These are phyloP conservation scores for Microcyclospora pomicola DNA, from an alignment of 2,329 filamentous ascomycete genomes.

Conservation along the genomic window DNA sequence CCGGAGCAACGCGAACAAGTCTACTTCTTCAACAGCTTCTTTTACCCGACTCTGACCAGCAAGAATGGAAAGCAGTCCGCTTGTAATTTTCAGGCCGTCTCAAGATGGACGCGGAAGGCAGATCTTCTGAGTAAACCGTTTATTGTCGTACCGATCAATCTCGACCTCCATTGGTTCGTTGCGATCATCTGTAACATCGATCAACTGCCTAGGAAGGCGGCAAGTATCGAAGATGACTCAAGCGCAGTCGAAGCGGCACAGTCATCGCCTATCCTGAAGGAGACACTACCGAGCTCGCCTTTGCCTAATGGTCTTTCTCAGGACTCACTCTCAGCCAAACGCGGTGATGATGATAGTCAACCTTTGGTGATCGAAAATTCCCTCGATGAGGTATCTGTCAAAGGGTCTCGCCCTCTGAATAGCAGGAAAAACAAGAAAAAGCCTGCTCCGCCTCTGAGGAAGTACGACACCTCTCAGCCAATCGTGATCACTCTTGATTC, in stretches of 20 bases:
- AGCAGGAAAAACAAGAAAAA: slow-evolving; percentile 9
- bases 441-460: slow-evolving; percentile 10
- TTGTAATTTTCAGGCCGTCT: slow-evolving; percentile 76
- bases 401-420: not conserved
- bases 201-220: slow-evolving; percentile 35
- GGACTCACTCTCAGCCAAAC: not conserved
- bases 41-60: slow-evolving; percentile 61
- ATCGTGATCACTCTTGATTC: slow-evolving; percentile 83
- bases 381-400: not conserved
- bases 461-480: slow-evolving; percentile 31
- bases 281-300: not conserved
- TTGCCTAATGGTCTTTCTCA: not conserved
- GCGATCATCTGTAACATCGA: slow-evolving; percentile 86
- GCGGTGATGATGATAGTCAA: not conserved
- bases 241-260: slow-evolving; percentile 1
- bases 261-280: not conserved
- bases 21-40: slow-evolving; percentile 87
- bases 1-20: slow-evolving; percentile 40
- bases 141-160: slow-evolving; percentile 83
- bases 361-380: not conserved
- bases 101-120: slow-evolving; percentile 73
- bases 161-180: slow-evolving; percentile 78
- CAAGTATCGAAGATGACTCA: slow-evolving; percentile 4
- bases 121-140: slow-evolving; percentile 80
- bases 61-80: slow-evolving; percentile 33